Base-by-base conservation (phyloP, 108 stramenopile genomes). In the Pseudonitzschia delicatissima region DNA sequence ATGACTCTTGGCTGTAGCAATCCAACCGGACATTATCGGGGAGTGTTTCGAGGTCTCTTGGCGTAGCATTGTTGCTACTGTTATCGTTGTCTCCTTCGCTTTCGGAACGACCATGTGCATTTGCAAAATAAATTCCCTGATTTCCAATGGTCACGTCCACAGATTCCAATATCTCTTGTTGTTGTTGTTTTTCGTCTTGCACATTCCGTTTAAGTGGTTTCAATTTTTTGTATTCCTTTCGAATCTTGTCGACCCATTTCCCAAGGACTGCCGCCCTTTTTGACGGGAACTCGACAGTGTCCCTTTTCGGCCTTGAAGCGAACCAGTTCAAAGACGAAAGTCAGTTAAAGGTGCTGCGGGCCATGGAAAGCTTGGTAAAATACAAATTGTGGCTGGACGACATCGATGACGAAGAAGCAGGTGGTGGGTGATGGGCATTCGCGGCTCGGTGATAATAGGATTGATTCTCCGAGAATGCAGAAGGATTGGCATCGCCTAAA, bases 261-360 rank as follows among this genome's bases (percentile, higher is more conserved):
- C 66, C 66, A 6, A 67, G 52, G 34, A 36, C 60, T n/a, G 7
- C 60, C 60, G 15, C 60, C 60, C 32, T 42, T 61, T 35, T 61
- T 61, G 26, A 61, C 32, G 15, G 60, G 60, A 3, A 61, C 60
- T n/a, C 60, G 60, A 18, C 37, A 61, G 32, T 61, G 60, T 18
- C 60, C 60, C 37, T 40, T 40, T 6, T 12, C 17, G 4, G 5
- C 32, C 3, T 35, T 33, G 20, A 61, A 61, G 20, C 37, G 18
- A 20, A 61, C n/a, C 18, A 61, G 37, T 26, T 61, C 60, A 36
- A 33, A 51, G 60, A 11, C 0, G 23, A 61, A 55, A 55, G 17
- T 48, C 47, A 23, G 47, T n/a, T 23, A 48, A 48, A 48, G 47
- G 47, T 23, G 20, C 13, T 17, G 21, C 7, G 2, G 47, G 20